Base-by-base conservation (phyloP, 2,329 filamentous ascomycete genomes). In the Lachnum nothofagi region DNA sequence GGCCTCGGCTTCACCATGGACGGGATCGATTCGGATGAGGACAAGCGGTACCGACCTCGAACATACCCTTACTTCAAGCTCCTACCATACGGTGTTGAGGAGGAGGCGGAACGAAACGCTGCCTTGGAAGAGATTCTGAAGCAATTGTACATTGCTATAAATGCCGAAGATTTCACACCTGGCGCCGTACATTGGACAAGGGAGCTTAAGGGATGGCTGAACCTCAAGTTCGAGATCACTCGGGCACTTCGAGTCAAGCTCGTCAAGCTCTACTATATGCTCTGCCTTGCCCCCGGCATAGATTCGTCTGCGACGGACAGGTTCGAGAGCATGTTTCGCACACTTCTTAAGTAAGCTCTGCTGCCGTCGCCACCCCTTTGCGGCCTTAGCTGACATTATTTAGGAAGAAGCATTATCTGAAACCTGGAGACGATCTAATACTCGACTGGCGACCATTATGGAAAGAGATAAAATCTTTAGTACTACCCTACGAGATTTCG, bases 181-280 rank as follows among this genome's bases (percentile, higher is more conserved):
- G 93, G 93, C 27, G 93, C 91, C 23, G 77, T 95, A 53, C 91
- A 98, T 70, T 98, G 93, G 93, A 96, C 93, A 14, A 83, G 91
- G 59, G 93, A 98, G 78, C 83, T 98, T 41, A 83, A 91, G 65
- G 88, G 86, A 69, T 98, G 94, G 93, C 77, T 98, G 58, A 87
- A 86, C 46, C 82, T 98, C 69, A 98, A 98, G 75, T 98, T 98
- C 66, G 91, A 98, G 71, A 89, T 95, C 66, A 88, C 89, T 41
- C 82, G 88, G 61, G 84, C 86, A 65, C 83, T 91, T 58, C 80
- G 94, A 49, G 83, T 90, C 42, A 88, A 82, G 68, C 79, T 98
- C 24, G 87, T 93, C 24, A 87, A 85, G 70, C 77, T 98, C 31
- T 98, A 96, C 72, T 98, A 95, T 70, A 90, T 95, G 70, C 84